phyloP scores from a whole-genome alignment of 1,284 basidiomycete genomes.

The Laetiporus sulphureus region DNA sequence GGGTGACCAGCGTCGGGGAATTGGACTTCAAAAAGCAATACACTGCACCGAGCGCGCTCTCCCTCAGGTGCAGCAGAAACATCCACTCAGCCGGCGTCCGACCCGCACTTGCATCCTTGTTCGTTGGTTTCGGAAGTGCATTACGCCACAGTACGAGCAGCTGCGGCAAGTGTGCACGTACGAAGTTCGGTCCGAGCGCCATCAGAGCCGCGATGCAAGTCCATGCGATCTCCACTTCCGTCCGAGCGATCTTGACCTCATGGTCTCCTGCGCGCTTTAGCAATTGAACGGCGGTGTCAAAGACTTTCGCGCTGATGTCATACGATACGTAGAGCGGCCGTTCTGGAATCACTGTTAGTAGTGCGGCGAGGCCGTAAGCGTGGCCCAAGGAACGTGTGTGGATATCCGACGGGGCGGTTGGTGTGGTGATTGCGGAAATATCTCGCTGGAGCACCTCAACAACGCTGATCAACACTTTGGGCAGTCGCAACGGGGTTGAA shows the following conservation, averaged over 20 bases:
- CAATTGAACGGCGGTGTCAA: conserved; percentile 87
- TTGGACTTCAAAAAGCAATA: conserved; percentile 86
- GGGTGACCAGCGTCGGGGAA: conserved; percentile 67
- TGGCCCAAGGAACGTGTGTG: conserved; percentile 76
- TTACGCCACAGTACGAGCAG: conserved; percentile 95
- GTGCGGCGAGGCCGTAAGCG: conserved; percentile 82
- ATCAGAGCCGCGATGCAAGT: conserved; percentile 86
- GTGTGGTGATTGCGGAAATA: conserved; percentile 59
- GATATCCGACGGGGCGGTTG: conserved; percentile 70
- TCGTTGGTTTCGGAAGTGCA: conserved; percentile 90
- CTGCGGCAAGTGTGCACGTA: conserved; percentile 87
- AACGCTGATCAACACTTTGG: conserved; percentile 69
- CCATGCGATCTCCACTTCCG: conserved; percentile 96
- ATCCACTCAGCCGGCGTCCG: conserved; percentile 81
- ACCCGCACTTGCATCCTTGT: conserved; percentile 71
- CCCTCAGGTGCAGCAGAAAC: conserved; percentile 88
- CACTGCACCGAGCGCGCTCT: conserved; percentile 86
- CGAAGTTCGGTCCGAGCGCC: conserved; percentile 91
- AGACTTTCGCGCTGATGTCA: conserved; percentile 86
- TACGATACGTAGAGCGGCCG: conserved; percentile 93
- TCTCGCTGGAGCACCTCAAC: conserved; percentile 83
- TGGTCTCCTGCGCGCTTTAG: conserved; percentile 91
- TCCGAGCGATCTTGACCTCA: conserved; percentile 72
- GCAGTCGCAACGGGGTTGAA: conserved; percentile 80
- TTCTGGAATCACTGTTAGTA: conserved; percentile 82